phyloP scores from a whole-genome alignment of 2,329 filamentous ascomycete species.

The Hypocreales sp. region DNA sequence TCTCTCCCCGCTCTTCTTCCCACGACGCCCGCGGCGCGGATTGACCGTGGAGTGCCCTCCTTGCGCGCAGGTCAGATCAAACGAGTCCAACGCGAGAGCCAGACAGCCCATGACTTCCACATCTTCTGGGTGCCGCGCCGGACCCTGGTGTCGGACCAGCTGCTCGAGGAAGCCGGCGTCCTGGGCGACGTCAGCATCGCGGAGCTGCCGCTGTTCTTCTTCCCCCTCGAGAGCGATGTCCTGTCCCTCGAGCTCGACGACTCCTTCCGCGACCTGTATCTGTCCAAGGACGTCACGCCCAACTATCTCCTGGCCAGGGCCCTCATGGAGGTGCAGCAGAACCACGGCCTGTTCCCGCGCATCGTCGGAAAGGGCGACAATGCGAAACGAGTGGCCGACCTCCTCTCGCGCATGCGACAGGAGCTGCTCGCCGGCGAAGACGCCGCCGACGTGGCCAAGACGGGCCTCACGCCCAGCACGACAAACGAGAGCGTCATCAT shows the following conservation, averaged over 20 bases:
- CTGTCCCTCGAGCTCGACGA: conserved; percentile 82
- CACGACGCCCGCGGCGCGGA: neutral
- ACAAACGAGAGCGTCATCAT: conserved; percentile 84
- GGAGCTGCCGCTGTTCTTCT: conserved; percentile 78
- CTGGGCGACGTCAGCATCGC: conserved; percentile 81
- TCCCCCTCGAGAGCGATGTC: conserved; percentile 81
- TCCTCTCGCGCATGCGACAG: conserved; percentile 80
- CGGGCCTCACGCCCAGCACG: conserved; percentile 69
- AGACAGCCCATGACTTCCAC: conserved; percentile 87
- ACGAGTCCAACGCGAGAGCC: conserved; percentile 71
- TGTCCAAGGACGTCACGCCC: conserved; percentile 83
- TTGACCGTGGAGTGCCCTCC: no score
- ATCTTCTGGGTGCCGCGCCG: conserved; percentile 92
- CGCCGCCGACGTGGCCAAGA: conserved; percentile 40
- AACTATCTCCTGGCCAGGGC: conserved; percentile 80
- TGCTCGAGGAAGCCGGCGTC: conserved; percentile 85
- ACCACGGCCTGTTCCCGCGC: conserved; percentile 83
- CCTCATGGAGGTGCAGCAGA: conserved; percentile 84
- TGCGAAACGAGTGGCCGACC: conserved; percentile 73
- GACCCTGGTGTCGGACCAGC: conserved; percentile 77
- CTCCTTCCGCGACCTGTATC: conserved; percentile 73
- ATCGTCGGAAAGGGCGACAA: conserved; percentile 95
- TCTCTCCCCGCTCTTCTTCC: neutral
- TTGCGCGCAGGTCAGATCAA: conserved; percentile 74
- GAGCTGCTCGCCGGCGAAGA: conserved; percentile 73